Percentiles rank a stretch among this genome's conserved stretches.
Conservation (phyloP, 1,284 basidiomycete species). For the Cerioporus squamosus region DNA sequence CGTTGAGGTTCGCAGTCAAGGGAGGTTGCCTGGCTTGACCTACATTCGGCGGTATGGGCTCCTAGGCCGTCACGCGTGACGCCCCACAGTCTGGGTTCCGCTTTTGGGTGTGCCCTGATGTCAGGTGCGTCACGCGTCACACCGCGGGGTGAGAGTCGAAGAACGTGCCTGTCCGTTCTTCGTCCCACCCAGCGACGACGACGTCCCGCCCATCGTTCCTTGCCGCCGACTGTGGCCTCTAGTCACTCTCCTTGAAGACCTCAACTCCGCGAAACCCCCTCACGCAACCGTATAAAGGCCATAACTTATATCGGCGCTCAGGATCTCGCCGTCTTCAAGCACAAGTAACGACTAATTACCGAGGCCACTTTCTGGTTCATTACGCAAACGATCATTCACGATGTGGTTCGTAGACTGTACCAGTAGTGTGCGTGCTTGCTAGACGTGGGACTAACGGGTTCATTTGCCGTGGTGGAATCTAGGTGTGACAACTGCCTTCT, state of each 20-base stretch:
- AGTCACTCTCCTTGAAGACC: conserved; percentile 24
- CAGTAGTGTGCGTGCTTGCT: background rate
- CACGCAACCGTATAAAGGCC: conserved; percentile 5
- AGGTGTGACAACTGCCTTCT: conserved; percentile 79
- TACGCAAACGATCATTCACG: conserved; percentile 25
- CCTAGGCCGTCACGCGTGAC: background rate
- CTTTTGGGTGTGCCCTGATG: conserved; percentile 2
- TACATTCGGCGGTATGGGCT: no score
- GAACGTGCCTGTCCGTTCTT: conserved; percentile 25
- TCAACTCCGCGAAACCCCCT: conserved; percentile 14
- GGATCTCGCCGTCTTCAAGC: conserved; percentile 23
- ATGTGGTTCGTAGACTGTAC: conserved; percentile 36
- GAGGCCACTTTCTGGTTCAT: conserved; percentile 16
- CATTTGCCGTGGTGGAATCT: conserved; percentile 1
- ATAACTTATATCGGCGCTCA: conserved; percentile 15
- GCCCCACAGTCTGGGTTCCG: background rate
- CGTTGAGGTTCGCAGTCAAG: background rate
- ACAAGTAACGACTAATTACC: conserved; percentile 17
- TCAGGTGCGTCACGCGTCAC: conserved; percentile 23
- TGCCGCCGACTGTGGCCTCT: conserved; percentile 23
- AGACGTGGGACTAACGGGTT: conserved; percentile 3
- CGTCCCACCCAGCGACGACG: conserved; percentile 28
- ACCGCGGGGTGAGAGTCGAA: conserved; percentile 19
- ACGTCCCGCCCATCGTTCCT: conserved; percentile 21
- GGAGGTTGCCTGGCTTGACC: background rate